A percentile compares a stretch with the other conserved stretches of the same genome.
Conservation (phyloP, 768 basidiomycete genomes). For the Nidularia pulvinata region DNA sequence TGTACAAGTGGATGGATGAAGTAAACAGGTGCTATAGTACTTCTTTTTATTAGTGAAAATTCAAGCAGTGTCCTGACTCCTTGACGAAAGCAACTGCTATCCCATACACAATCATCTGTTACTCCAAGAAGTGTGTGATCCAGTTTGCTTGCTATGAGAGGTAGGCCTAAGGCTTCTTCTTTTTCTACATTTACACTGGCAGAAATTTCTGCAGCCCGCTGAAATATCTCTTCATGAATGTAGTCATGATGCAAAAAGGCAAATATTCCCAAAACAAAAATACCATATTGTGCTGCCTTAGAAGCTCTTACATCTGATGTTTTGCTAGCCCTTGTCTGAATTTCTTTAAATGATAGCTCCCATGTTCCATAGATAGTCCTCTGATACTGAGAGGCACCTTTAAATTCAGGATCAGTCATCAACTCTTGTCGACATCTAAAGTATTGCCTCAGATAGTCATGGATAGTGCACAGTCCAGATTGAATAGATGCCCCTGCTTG, state of each 20-base stretch:
- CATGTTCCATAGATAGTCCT: conserved; percentile 7
- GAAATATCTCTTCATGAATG: not conserved
- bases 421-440: conserved; percentile 4
- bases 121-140: not conserved
- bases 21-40: not conserved
- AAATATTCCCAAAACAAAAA: conserved; percentile 6
- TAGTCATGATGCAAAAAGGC: not conserved
- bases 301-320: not conserved
- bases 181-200: not conserved
- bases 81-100: not conserved
- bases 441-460: conserved; percentile 10
- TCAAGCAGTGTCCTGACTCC: not conserved
- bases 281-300: conserved; percentile 5
- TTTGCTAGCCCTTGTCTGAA: conserved; percentile 2
- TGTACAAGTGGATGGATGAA: not conserved
- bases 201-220: not conserved
- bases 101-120: not conserved
- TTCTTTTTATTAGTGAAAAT: not conserved
- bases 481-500: conserved; percentile 13
- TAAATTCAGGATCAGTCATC: not conserved
- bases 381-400: conserved; percentile 8
- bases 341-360: conserved; percentile 9
- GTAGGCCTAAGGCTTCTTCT: not conserved
- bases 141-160: not conserved
- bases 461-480: conserved; percentile 5